Conservation (phyloP, 768 basidiomycete genomes). For the Mycena filopes region DNA sequence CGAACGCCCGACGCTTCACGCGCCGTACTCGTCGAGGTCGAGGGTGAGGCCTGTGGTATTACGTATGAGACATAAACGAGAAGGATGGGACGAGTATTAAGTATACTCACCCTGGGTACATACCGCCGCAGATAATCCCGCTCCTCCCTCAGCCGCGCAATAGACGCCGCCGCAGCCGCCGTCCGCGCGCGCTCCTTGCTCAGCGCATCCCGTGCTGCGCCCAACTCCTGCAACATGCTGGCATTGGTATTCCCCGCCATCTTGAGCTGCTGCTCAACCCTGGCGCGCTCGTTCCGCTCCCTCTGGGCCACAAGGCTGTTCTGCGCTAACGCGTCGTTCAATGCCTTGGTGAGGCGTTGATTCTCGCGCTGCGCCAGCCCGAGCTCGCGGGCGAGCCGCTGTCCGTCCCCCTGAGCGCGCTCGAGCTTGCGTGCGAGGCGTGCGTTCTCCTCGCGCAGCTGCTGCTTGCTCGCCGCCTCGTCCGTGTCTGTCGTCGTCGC, state of each 20-base stretch:
- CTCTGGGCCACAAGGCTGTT: neutral
- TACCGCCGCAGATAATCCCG: slow-evolving; percentile 1
- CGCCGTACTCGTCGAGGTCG: neutral
- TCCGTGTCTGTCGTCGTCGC: slow-evolving; percentile 1
- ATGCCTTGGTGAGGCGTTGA: neutral
- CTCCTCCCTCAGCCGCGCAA: slow-evolving; percentile 17
- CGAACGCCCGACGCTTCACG: neutral
- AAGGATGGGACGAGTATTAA: too few relatives aligned
- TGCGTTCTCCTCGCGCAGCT: slow-evolving; percentile 15
- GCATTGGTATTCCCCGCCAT: neutral
- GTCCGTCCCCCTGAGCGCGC: slow-evolving; percentile 6
- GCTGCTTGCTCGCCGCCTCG: neutral
- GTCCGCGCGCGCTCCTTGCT: slow-evolving; percentile 17
- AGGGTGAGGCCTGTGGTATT: neutral
- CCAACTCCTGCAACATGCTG: slow-evolving; percentile 4
- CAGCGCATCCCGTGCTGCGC: neutral
- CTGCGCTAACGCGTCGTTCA: neutral
- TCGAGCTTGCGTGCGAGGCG: slow-evolving; percentile 1
- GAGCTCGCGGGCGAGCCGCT: slow-evolving; percentile 5
- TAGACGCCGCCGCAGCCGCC: neutral
- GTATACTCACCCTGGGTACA: slow-evolving; percentile 9
- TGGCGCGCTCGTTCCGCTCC: neutral
- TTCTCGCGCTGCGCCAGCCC: neutral
- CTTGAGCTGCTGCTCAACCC: slow-evolving; percentile 6
- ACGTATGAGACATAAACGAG: too few relatives aligned